Evolutionary conservation across 108 stramenopile species (phyloP).

Genomic region (Stephanodiscus triporus): DNA sequence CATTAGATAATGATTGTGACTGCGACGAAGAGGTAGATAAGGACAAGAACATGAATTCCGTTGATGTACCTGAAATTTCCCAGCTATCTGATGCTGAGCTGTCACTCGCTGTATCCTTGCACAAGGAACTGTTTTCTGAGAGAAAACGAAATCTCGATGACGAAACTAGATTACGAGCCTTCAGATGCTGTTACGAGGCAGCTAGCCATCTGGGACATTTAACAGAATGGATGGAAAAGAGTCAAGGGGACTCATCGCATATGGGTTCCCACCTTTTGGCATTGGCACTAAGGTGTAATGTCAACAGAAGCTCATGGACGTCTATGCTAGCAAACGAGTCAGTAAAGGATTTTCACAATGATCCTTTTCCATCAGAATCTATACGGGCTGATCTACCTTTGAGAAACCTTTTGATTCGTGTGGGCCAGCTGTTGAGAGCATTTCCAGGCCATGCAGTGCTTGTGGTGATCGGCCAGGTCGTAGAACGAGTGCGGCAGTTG

Average conservation of each 20-base stretch:
- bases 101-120: slow-evolving; percentile 51
- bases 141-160: slow-evolving; percentile 21
- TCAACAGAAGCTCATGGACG: slow-evolving; percentile 27
- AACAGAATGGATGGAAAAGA: slow-evolving; percentile 49
- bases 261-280: slow-evolving; percentile 54
- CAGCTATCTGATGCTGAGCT: slow-evolving; percentile 65
- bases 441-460: slow-evolving; percentile 94
- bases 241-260: slow-evolving; percentile 16
- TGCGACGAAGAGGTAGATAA: slow-evolving; percentile 39
- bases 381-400: slow-evolving; percentile 72
- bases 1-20: slow-evolving; percentile 23
- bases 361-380: slow-evolving; percentile 75
- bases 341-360: slow-evolving; percentile 76
- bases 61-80: slow-evolving; percentile 15
- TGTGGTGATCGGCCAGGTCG: slow-evolving; percentile 68
- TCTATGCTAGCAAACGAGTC: slow-evolving; percentile 4
- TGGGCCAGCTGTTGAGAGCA: slow-evolving; percentile 78
- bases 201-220: slow-evolving; percentile 46
- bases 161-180: slow-evolving; percentile 39
- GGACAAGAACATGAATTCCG: slow-evolving; percentile 23
- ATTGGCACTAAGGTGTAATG: slow-evolving; percentile 43
- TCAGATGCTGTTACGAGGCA: slow-evolving; percentile 53
- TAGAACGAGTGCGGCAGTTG: slow-evolving; percentile 71
- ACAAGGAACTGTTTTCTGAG: slow-evolving; percentile 53
- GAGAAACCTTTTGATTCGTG: slow-evolving; percentile 59